Evolutionary conservation across 2,329 filamentous ascomycete genomes (phyloP).

Genomic region (Aspergillus viridinutans): DNA sequence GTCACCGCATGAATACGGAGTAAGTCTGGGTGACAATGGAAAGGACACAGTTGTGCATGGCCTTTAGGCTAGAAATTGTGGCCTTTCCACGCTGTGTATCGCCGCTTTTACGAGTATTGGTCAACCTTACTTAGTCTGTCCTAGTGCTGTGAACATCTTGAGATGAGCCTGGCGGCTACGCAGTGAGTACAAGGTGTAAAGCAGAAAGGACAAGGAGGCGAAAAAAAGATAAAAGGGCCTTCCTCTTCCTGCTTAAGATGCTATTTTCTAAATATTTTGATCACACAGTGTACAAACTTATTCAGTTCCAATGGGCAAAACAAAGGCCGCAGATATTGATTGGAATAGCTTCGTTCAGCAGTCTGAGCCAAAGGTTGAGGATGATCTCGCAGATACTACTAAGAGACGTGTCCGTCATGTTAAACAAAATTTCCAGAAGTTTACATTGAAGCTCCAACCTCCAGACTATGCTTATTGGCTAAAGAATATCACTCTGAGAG

Average conservation of each 20-base stretch:
- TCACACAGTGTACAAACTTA: not conserved
- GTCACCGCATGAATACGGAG: too few species aligned
- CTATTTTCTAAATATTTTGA: not conserved
- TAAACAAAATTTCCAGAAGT: conserved; percentile 5
- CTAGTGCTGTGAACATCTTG: not conserved
- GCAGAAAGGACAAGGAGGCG: too few species aligned
- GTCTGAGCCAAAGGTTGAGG: conserved; percentile 1
- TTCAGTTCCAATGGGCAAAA: not conserved
- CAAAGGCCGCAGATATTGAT: conserved; percentile 2
- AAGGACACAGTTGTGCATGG: conserved; percentile 4
- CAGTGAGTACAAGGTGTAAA: conserved; percentile 1
- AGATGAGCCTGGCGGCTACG: not conserved
- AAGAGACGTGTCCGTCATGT: not conserved
- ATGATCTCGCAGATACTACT: conserved; percentile 3
- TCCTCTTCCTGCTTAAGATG: not conserved
- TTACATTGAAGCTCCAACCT: conserved; percentile 3
- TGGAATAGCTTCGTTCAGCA: conserved; percentile 9
- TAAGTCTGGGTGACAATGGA: conserved; percentile 3
- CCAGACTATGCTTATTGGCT: conserved; percentile 7
- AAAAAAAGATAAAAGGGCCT: conserved; percentile 1
- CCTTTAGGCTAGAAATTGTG: not conserved
- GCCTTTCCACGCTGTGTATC: not conserved
- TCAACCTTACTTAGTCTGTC: not conserved
- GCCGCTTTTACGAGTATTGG: not conserved
- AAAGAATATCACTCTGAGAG: conserved; percentile 5